phyloP scores from a whole-genome alignment of 768 basidiomycete species.

The Pleurotus djamor region DNA sequence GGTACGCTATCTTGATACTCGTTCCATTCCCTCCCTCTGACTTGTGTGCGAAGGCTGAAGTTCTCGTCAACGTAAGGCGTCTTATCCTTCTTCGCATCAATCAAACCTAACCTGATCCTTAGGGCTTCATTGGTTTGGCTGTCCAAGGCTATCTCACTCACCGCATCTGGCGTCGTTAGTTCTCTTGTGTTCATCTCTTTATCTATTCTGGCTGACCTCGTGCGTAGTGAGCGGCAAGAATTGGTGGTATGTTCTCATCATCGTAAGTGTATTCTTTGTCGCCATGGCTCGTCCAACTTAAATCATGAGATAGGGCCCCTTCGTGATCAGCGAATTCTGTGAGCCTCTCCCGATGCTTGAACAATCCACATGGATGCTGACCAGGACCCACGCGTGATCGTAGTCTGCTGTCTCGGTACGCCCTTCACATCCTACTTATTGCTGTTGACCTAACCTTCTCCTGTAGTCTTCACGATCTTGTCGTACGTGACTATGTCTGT shows the following conservation, averaged over 20 bases:
- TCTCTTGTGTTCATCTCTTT: neutral
- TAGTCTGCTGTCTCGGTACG: neutral
- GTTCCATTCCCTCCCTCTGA: neutral
- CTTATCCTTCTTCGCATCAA: neutral
- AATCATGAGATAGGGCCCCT: conserved; percentile 18
- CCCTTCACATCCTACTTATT: neutral
- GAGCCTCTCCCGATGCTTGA: conserved; percentile 27
- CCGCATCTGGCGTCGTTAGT: conserved; percentile 44
- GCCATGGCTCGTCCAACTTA: neutral
- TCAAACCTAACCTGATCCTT: neutral
- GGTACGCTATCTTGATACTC: neutral
- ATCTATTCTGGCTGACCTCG: conserved; percentile 1
- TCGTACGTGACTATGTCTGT: conserved; percentile 33
- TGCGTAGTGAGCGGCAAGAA: conserved; percentile 42
- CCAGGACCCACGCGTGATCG: neutral
- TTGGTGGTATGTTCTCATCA: conserved; percentile 24
- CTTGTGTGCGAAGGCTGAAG: conserved; percentile 42
- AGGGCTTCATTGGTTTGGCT: conserved; percentile 53
- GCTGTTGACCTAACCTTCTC: too few relatives aligned
- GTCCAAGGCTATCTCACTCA: conserved; percentile 35
- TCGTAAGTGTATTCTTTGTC: conserved; percentile 23
- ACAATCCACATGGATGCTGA: neutral
- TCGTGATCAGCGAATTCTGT: conserved; percentile 42
- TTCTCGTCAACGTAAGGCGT: conserved; percentile 50
- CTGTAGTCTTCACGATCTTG: conserved; percentile 33